Base-by-base conservation (phyloP, 1,139 yeast species). In the Arxiozyma telluris region DNA sequence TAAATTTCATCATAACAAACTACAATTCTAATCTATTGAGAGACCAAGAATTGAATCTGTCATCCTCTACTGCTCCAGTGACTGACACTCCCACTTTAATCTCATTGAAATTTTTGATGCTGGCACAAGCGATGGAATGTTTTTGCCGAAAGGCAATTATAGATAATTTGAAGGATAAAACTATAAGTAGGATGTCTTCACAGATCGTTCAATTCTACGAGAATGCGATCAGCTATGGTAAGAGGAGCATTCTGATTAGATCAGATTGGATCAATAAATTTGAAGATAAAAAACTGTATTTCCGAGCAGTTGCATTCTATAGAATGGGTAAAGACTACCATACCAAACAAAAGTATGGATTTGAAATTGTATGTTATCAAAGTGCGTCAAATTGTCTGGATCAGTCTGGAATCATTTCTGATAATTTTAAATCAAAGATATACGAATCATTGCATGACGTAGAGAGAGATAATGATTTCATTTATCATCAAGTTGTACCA, bases 51-150 rank as follows among this genome's bases (percentile, higher is more conserved):
- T 34, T 20, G 34, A 47, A 51, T 43, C 20, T 51, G 20, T 27
- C 30, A 7, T 39, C 39, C 4, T n/a, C 41, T 3, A 30, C n/a
- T 23, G 69, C 55, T 52, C 59, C 57, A 54, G 61, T 53, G 48
- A 63, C 82, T 17, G 77, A 77, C 50, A 50, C 58, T 0, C 72
- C 72, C n/a, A 74, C 80, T 0, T 60, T 81, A 17, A 69, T 70
- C 8, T 70, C 79, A 2, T 63, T 83, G 47, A 63, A 73, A 43
- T 57, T 56, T n/a, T 61, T 89, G 23, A 80, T 81, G 79, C 65
- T 87, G 44, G 95, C 95, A 0, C 96, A 89, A 63, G 94, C 96
- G 0, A 96, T 90, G 67, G 97, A 91, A 64, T 76, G 81, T 12
- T 82, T 85, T 54, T 90, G 96, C 96, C 82, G 79, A 51, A 83